phyloP scores from a whole-genome alignment of 176 grass and related monocot species.

The Phragmites australis region DNA sequence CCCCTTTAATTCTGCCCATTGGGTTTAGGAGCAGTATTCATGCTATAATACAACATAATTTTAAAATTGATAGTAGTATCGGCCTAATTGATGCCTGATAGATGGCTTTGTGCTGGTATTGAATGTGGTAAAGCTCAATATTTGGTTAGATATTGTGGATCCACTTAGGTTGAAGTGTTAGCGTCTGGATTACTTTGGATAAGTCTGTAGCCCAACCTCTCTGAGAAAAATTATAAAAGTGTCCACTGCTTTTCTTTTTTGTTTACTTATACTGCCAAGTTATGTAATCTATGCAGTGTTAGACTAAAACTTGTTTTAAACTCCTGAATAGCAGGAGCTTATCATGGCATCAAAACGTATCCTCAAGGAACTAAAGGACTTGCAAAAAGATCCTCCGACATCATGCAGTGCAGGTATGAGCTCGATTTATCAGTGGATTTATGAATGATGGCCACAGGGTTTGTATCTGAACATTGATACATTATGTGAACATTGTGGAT shows the following conservation, averaged over 20 bases:
- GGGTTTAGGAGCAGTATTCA: not conserved
- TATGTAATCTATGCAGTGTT: not conserved
- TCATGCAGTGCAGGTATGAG: slow-evolving; percentile 61
- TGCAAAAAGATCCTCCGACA: slow-evolving; percentile 67
- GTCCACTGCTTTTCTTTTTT: not conserved
- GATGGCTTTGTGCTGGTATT: not conserved
- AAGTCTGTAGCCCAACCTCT: not conserved
- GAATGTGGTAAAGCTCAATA: not conserved
- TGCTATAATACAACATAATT: not conserved
- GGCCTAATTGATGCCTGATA: not conserved
- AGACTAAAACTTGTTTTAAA: not conserved
- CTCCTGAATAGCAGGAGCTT: slow-evolving; percentile 36
- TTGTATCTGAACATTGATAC: not conserved
- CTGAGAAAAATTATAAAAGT: too few relatives aligned
- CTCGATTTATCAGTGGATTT: not conserved
- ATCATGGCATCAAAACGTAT: slow-evolving; percentile 65
- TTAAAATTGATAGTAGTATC: not conserved
- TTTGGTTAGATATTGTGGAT: not conserved
- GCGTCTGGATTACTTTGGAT: not conserved
- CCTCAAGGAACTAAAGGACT: slow-evolving; percentile 63
- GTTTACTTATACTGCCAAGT: not conserved
- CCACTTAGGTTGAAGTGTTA: not conserved
- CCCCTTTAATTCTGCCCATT: not conserved
- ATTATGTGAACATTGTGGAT: not conserved
- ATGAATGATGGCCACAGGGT: not conserved